Base-by-base conservation (phyloP, 202 grass and related monocot species). In the Alloteropsis angusta region DNA sequence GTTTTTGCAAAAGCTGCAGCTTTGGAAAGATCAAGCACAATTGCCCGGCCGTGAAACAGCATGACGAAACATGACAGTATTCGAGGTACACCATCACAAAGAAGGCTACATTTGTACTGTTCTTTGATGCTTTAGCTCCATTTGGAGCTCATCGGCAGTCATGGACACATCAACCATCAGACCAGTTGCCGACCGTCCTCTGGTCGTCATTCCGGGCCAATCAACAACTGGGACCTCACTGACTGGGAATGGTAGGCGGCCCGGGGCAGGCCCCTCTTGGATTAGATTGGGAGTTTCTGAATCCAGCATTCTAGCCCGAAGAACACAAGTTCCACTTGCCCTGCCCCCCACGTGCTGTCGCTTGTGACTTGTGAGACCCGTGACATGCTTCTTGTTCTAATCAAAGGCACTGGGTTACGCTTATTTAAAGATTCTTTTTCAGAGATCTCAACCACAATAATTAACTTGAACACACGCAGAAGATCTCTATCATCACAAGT, bases 41-140 rank as follows among this genome's bases (percentile, higher is more conserved):
- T 41, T 53, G 15, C 75, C 75, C n/a, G n/a, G n/a, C n/a, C 75
- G 68, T 84, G 75, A 88, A 63, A 69, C 62, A 62, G 70, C 3
- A 69, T 7, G 55, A 80, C 76, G 12, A 64, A 75, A 45, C 60
- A 46, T 38, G 18, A 69, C 53, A 73, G 42, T 35, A 48, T 35
- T 44, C 43, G 30, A 55, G 58, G n/a, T n/a, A 73, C 21, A 46
- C 25, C 15, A 43, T 11, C 58, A 59, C 78, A 78, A 70, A 68
- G 54, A 54, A 10, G 0, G 69, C 45, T 55, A 54, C 52, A 68
- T 68, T 13, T 37, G 42, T 42, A 79, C 16, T 59, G 23, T 44
- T 37, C 18, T 28, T 15, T 49, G 26, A 18, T 45, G 13, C 22
- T 39, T 30, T 22, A 65, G 56, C 14, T 26, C 50, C 68, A 52